Conservation (phyloP, 176 grass and related monocot species). For the Triticum aestivum region IWGSC_CS_RefSeq_v2.1 NC_057796.1:281759237-281759736, state of each 20-base stretch:
- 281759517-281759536: constrained; percentile 62
- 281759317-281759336: constrained; percentile 46
- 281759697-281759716: constrained; percentile 1
- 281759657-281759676: not conserved
- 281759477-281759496: constrained; percentile 24
- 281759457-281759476: not conserved
- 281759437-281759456: not conserved
- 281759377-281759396: not conserved
- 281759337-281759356: constrained; percentile 28
- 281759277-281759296: not conserved
- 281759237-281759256: constrained; percentile 44
- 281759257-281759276: not conserved
- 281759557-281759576: constrained; percentile 32
- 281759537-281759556: constrained; percentile 25
- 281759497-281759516: constrained; percentile 19
- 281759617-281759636: constrained; percentile 7
- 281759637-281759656: constrained; percentile 42
- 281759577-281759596: not conserved
- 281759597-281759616: not conserved
- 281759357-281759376: constrained; percentile 41
- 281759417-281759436: not conserved
- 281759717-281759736: not conserved
- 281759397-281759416: too few relatives aligned
- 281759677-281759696: constrained; percentile 10
- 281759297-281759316: not conserved